Percentiles rank a stretch among this genome's conserved stretches.
Conservation (phyloP, 768 basidiomycete genomes). For the Lactarius vividus region DNA sequence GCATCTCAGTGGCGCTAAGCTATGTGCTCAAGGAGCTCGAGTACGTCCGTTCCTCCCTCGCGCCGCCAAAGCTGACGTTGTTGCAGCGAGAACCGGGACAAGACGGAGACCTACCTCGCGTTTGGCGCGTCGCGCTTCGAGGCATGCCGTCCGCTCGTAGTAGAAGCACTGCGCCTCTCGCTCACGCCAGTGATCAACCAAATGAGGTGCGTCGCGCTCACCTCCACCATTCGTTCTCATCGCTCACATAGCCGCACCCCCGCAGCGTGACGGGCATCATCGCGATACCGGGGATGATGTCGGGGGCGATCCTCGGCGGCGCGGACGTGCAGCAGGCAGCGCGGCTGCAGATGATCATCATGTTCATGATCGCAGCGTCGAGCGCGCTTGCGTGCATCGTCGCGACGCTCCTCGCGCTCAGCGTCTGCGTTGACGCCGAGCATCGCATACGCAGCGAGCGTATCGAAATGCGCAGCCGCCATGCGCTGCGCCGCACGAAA, state of each 20-base stretch:
- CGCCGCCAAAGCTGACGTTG: neutral
- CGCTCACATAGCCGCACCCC: neutral
- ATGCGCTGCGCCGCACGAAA: neutral
- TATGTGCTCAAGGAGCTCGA: conserved; percentile 74
- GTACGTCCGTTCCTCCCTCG: conserved; percentile 42
- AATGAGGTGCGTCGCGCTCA: conserved; percentile 59
- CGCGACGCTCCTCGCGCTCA: conserved; percentile 58
- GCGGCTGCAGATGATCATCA: conserved; percentile 86
- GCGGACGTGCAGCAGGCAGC: conserved; percentile 83
- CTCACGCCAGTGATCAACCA: conserved; percentile 80
- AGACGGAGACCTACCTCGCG: conserved; percentile 80
- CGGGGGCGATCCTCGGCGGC: conserved; percentile 85
- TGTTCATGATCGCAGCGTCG: conserved; percentile 87
- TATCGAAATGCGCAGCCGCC: conserved; percentile 41
- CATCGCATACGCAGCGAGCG: conserved; percentile 63
- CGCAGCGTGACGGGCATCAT: conserved; percentile 70
- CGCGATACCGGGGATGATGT: conserved; percentile 90
- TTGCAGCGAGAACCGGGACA: conserved; percentile 75
- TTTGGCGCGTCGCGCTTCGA: conserved; percentile 84
- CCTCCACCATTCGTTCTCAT: neutral
- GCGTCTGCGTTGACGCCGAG: conserved; percentile 63
- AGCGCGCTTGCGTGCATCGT: conserved; percentile 69
- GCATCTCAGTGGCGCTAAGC: conserved; percentile 66
- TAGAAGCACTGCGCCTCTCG: conserved; percentile 75
- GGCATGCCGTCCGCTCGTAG: conserved; percentile 76